phyloP scores from a whole-genome alignment of 2,329 filamentous ascomycete species.

The Plenodomus biglobosus region DNA sequence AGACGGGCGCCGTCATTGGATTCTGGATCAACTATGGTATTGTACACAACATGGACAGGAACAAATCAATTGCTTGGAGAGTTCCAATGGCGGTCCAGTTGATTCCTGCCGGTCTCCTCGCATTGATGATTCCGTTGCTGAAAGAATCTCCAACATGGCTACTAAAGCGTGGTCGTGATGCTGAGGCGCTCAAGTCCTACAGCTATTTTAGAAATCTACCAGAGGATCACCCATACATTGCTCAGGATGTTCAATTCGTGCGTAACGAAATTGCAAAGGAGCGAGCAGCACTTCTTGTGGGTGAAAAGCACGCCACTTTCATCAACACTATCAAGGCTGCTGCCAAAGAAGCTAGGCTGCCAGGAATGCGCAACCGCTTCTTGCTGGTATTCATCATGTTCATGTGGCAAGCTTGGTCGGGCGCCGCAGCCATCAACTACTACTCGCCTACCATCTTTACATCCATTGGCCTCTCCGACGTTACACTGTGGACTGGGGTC shows the following conservation, averaged over 20 bases:
- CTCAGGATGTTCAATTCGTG: constrained; percentile 38
- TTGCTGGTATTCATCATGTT: constrained; percentile 46
- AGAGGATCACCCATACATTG: constrained; percentile 46
- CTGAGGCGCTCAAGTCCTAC: constrained; percentile 46
- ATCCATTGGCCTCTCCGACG: constrained; percentile 39
- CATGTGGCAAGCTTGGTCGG: constrained; percentile 42
- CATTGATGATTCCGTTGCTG: constrained; percentile 36
- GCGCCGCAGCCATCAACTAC: constrained; percentile 44
- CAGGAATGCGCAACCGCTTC: constrained; percentile 48
- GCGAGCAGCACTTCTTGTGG: constrained; percentile 31
- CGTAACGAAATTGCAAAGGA: constrained; percentile 36
- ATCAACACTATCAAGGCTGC: constrained; percentile 34
- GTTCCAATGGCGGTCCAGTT: constrained; percentile 60
- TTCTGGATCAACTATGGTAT: constrained; percentile 49
- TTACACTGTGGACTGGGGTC: constrained; percentile 43
- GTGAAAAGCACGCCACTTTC: constrained; percentile 29
- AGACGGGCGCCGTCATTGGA: constrained; percentile 57
- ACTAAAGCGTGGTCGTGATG: constrained; percentile 34
- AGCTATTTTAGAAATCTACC: constrained; percentile 52
- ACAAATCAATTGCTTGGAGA: constrained; percentile 59
- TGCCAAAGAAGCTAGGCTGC: constrained; percentile 28
- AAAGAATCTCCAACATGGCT: constrained; percentile 42
- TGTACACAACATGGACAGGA: constrained; percentile 47
- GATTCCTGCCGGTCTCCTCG: constrained; percentile 44
- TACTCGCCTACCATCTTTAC: constrained; percentile 43